A percentile compares a stretch with the other conserved stretches of the same genome.
Evolutionary conservation across 768 basidiomycete species (phyloP).

Genomic region (Hygrophoropsis aurantiaca): DNA sequence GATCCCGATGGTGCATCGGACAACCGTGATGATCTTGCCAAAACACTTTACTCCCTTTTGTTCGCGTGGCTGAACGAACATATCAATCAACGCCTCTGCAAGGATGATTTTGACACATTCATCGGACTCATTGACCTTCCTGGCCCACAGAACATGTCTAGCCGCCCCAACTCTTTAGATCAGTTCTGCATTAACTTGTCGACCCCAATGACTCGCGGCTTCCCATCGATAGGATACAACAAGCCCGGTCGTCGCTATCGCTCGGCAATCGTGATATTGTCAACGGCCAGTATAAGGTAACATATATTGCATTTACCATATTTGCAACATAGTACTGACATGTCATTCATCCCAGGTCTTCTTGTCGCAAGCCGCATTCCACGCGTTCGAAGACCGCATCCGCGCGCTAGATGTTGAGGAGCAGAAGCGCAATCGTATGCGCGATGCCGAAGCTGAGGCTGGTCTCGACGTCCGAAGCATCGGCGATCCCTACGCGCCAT

Average conservation of each 20-base stretch:
- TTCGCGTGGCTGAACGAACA: slow-evolving; percentile 97
- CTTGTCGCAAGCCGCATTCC: slow-evolving; percentile 84
- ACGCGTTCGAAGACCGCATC: slow-evolving; percentile 82
- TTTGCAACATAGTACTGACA: neutral
- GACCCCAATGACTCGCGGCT: slow-evolving; percentile 95
- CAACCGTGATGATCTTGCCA: slow-evolving; percentile 92
- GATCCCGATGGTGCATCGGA: slow-evolving; percentile 92
- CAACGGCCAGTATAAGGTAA: slow-evolving; percentile 81
- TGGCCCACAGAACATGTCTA: slow-evolving; percentile 87
- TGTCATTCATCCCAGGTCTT: slow-evolving; percentile 60
- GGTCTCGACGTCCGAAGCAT: slow-evolving; percentile 58
- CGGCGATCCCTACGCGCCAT: slow-evolving; percentile 78
- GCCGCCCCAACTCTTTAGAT: slow-evolving; percentile 88
- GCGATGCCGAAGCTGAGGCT: slow-evolving; percentile 73
- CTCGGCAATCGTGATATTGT: slow-evolving; percentile 73
- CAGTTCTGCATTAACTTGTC: slow-evolving; percentile 94
- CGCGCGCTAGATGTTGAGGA: slow-evolving; percentile 85
- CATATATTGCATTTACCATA: slow-evolving; percentile 13
- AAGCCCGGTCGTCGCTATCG: slow-evolving; percentile 54
- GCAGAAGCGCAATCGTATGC: slow-evolving; percentile 74
- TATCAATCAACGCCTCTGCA: slow-evolving; percentile 93
- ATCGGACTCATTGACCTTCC: slow-evolving; percentile 94
- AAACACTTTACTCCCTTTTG: slow-evolving; percentile 89
- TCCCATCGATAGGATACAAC: slow-evolving; percentile 69
- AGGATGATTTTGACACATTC: slow-evolving; percentile 89